These are phyloP conservation scores for Moricandia arvensis DNA, from an alignment of 345 rosid species.

Conservation along the genomic window DNA sequence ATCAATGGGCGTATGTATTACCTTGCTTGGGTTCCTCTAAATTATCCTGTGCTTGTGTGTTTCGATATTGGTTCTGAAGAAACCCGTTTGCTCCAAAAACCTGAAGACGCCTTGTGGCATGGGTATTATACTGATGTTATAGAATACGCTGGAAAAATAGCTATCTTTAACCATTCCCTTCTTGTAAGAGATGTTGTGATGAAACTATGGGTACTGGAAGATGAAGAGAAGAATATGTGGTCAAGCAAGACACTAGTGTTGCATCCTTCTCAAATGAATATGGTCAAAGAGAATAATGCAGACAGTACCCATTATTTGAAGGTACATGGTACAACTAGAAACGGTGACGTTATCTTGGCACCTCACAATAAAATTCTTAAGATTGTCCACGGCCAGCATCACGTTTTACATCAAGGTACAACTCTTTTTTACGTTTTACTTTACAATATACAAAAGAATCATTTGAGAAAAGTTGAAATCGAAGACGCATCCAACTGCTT, in stretches of 20 bases:
- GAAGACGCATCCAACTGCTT: not conserved
- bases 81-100: not conserved
- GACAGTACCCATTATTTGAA: not conserved
- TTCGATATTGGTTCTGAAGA: not conserved
- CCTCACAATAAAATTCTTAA: not conserved
- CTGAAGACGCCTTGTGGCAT: not conserved
- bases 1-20: not conserved
- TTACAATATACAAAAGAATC: slow-evolving; percentile 19
- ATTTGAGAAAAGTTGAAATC: not conserved
- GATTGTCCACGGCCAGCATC: not conserved
- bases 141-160: not conserved
- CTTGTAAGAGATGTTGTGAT: not conserved
- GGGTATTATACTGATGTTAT: not conserved
- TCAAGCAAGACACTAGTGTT: not conserved
- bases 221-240: slow-evolving; percentile 2
- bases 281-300: not conserved
- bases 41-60: not conserved
- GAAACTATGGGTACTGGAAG: not conserved
- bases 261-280: not conserved
- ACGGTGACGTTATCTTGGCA: not conserved
- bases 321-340: not conserved
- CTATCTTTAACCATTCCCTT: not conserved
- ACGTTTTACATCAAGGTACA: not conserved
- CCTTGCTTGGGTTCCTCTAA: not conserved
- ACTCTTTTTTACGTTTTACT: not conserved